Conservation (phyloP, 495 filamentous ascomycete genomes). For the Tuber borchii region DNA sequence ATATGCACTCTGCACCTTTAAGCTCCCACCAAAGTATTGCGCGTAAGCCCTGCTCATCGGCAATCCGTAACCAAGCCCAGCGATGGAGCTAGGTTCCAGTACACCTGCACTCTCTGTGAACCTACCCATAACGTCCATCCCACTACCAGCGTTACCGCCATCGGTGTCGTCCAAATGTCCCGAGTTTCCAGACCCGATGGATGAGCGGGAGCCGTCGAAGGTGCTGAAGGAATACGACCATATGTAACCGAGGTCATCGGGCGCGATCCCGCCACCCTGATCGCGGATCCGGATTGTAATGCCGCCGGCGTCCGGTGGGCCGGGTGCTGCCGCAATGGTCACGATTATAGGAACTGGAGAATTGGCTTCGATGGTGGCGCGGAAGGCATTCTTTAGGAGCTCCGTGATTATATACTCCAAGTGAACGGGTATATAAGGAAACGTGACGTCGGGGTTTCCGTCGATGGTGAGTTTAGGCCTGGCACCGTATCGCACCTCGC, state of each 20-base stretch:
- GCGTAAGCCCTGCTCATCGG: constrained; percentile 90
- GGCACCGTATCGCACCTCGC: constrained; percentile 90
- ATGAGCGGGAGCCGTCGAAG: constrained; percentile 57
- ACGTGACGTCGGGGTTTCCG: constrained; percentile 70
- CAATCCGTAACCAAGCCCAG: constrained; percentile 86
- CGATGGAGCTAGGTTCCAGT: constrained; percentile 55
- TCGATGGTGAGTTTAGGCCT: constrained; percentile 74
- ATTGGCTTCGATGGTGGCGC: constrained; percentile 77
- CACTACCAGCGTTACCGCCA: constrained; percentile 41
- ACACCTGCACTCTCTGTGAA: constrained; percentile 44
- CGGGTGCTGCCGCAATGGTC: constrained; percentile 79
- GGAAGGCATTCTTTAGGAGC: constrained; percentile 91
- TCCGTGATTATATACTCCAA: constrained; percentile 96
- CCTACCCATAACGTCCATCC: constrained; percentile 31
- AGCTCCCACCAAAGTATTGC: constrained; percentile 96
- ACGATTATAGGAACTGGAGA: constrained; percentile 74
- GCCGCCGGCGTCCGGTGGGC: constrained; percentile 57
- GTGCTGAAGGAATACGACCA: constrained; percentile 97
- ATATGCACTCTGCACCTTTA: constrained; percentile 85
- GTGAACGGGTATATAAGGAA: constrained; percentile 90
- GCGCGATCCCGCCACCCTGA: constrained; percentile 83
- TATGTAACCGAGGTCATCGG: constrained; percentile 73
- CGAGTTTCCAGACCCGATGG: constrained; percentile 14
- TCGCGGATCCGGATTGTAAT: constrained; percentile 95
- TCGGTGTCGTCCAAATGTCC: constrained; percentile 49